Evolutionary conservation across 2,329 filamentous ascomycete species (phyloP), one percentile per base, ranked within the genome.

Genomic region (Delphinella strobiligena): DNA sequence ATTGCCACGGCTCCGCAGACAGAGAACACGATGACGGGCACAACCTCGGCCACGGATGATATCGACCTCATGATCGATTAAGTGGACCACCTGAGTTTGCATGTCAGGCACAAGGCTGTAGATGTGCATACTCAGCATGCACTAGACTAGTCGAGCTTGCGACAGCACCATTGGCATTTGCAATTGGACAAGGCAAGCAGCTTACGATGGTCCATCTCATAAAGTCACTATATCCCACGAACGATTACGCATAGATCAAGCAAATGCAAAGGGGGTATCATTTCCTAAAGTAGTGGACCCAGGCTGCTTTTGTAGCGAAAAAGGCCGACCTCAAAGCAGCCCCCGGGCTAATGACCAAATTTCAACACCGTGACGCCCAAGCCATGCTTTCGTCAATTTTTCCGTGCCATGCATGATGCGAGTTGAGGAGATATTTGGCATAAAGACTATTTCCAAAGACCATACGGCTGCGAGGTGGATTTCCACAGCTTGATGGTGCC

Each of bases 401-500:
- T 12, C 22, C 7, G 22, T 27, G 22, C 22, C 12, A 27, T 27
- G 22, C 22, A 27, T 7, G 12, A 7, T 27, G 22, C 7, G 22
- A 27, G n/a, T n/a, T n/a, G n/a, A n/a, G n/a, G n/a, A n/a, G n/a
- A n/a, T n/a, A n/a, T n/a, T n/a, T n/a, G n/a, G n/a, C n/a, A n/a
- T n/a, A n/a, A n/a, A n/a, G n/a, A n/a, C n/a, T 51, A 79, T 50
- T 71, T 68, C 78, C 78, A 82, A 15, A 82, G 59, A 12, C 78
- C 78, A 54, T 81, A 81, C 2, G 74, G 67, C 33, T 76, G 75
- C 34, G 67, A 66, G 37, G 75, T 78, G 44, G 76, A 76, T 58
- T 82, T 82, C 78, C 78, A 82, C 49, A 98, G 69, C 65, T 98
- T 98, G 60, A 98, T 93, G 0, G 91, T 98, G 31, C 91, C 91